Evolutionary conservation across 345 rosid genomes (phyloP).

Genomic region (Boechera divaricarpa): DNA sequence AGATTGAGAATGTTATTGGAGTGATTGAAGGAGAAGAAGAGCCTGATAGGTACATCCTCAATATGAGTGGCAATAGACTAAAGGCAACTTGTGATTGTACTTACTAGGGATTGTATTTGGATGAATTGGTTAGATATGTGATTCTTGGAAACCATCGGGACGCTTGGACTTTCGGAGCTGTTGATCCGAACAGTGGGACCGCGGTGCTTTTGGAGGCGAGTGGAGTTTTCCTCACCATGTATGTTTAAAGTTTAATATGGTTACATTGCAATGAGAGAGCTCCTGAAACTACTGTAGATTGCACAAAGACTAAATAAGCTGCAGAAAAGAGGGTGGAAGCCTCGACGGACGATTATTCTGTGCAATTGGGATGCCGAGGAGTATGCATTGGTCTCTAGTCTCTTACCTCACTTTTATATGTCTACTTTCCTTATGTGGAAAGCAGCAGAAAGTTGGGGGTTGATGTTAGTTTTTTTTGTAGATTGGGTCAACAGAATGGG

Average conservation of each 20-base stretch:
- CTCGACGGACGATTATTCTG: conserved; percentile 70
- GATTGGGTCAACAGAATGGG: conserved; percentile 95
- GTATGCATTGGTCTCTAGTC: conserved; percentile 72
- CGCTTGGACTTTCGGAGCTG: conserved; percentile 96
- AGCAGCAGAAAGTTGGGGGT: background rate
- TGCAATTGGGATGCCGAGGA: conserved; percentile 98
- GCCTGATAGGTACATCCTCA: conserved; percentile 71
- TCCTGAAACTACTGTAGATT: conserved; percentile 48
- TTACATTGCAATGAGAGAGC: conserved; percentile 2
- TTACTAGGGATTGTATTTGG: conserved; percentile 2
- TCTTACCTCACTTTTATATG: conserved; percentile 15
- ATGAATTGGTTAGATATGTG: conserved; percentile 56
- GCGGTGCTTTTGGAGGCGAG: conserved; percentile 80
- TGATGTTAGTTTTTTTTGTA: conserved; percentile 36
- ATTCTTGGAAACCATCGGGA: conserved; percentile 87
- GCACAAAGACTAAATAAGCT: conserved; percentile 71
- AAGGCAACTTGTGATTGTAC: background rate
- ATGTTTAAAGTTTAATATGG: background rate
- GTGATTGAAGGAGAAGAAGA: conserved; percentile 77
- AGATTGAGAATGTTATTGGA: conserved; percentile 82
- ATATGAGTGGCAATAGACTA: background rate
- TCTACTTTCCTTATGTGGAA: background rate
- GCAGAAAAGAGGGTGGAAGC: conserved; percentile 72
- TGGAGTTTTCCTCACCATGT: background rate
- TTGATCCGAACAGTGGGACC: conserved; percentile 88